phyloP scores from a whole-genome alignment of 441 rosid genomes.

The Gossypium davidsonii region DNA sequence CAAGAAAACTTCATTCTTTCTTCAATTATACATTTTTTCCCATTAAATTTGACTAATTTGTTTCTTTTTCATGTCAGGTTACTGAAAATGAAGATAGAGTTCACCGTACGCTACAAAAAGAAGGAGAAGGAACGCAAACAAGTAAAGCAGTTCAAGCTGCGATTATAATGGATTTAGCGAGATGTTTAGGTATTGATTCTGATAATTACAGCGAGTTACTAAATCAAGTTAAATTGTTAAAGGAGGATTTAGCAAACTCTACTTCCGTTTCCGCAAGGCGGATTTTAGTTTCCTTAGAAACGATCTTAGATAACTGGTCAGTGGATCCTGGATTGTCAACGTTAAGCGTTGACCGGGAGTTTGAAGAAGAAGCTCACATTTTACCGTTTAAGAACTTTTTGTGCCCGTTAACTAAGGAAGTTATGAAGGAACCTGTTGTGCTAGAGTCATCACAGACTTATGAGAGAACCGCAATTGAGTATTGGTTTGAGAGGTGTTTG shows the following conservation, averaged over 20 bases:
- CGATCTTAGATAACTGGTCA: conserved; percentile 27
- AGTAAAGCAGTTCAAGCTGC: conserved; percentile 36
- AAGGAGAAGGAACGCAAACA: conserved; percentile 28
- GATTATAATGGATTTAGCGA: conserved; percentile 35
- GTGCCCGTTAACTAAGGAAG: conserved; percentile 42
- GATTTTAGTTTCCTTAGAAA: conserved; percentile 26
- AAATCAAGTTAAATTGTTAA: conserved; percentile 26
- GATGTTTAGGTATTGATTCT: conserved; percentile 32
- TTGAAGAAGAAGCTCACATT: conserved; percentile 31
- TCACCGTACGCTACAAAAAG: conserved; percentile 26
- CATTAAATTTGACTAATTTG: neutral
- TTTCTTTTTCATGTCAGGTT: conserved; percentile 17
- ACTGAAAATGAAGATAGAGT: conserved; percentile 39
- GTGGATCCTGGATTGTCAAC: conserved; percentile 11
- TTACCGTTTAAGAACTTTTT: conserved; percentile 33
- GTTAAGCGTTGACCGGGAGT: conserved; percentile 8
- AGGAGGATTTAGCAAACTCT: conserved; percentile 15
- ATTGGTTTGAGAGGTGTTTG: conserved; percentile 33
- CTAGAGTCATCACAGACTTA: conserved; percentile 38
- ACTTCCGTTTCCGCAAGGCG: conserved; percentile 20
- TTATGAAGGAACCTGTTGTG: conserved; percentile 39
- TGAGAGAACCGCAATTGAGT: conserved; percentile 30
- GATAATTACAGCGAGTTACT: conserved; percentile 20
- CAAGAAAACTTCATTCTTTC: neutral
- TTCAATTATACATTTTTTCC: neutral